These are phyloP conservation scores for Spinellus fusiger DNA, from an alignment of 192 early-diverging fungal genomes.

Conservation along the genomic window DNA sequence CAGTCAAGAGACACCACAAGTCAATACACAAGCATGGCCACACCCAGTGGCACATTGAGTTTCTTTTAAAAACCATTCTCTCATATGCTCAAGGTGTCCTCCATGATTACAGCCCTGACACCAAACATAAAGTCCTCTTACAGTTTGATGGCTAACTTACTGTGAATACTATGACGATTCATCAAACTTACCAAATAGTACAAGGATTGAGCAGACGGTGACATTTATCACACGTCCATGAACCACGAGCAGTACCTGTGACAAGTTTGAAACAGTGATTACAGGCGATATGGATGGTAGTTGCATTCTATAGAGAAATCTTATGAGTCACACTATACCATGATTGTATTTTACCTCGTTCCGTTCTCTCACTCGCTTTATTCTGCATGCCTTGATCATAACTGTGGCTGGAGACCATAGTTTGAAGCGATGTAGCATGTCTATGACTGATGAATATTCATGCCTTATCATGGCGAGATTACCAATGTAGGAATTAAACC, in stretches of 20 bases:
- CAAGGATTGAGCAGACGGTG: constrained; percentile 55
- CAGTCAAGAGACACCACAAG: no score
- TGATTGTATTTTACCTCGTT: constrained; percentile 38
- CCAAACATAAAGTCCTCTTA: constrained; percentile 70
- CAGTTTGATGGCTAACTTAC: constrained; percentile 55
- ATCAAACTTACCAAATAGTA: constrained; percentile 53
- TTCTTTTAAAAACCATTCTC: constrained; percentile 60
- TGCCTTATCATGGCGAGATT: constrained; percentile 4
- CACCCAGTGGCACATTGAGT: constrained; percentile 71
- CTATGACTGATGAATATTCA: no score
- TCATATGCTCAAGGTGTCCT: constrained; percentile 66
- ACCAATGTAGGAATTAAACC: constrained; percentile 70
- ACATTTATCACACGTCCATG: constrained; percentile 70
- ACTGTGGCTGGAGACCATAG: constrained; percentile 61
- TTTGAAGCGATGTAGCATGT: constrained; percentile 65
- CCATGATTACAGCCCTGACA: constrained; percentile 79
- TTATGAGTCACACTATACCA: background rate
- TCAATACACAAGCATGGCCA: constrained; percentile 57
- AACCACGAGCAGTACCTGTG: constrained; percentile 35
- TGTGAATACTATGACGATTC: constrained; percentile 1
- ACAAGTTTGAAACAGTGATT: constrained; percentile 62
- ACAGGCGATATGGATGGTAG: constrained; percentile 65
- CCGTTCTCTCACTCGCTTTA: constrained; percentile 33
- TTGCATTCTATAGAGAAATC: constrained; percentile 49
- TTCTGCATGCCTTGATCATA: constrained; percentile 48